Base-by-base conservation (phyloP, 2,329 filamentous ascomycete species). In the Didymella sp. region DNA sequence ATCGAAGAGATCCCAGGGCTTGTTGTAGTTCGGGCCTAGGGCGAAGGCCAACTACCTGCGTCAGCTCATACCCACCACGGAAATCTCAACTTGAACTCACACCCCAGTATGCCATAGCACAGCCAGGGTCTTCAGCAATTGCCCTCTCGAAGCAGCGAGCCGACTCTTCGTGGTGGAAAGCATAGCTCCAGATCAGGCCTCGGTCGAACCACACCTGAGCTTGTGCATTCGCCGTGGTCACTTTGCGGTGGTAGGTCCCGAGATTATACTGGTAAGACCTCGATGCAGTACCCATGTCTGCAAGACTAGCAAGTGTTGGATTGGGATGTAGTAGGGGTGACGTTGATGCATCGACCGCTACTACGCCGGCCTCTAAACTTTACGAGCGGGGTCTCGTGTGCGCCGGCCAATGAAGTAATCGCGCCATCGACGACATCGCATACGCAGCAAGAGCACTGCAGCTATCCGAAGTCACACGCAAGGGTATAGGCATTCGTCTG, bases 21-120 rank as follows among this genome's bases (percentile, higher is more conserved):
- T 91, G 77, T 93, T 91, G 73, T 90, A 89, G 68, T 94, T 92
- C 3, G 90, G 90, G 0, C 90, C 90, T 0, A 90, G 76, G 1
- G 87, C 80, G 70, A 89, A 92, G 0, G 90, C 87, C 4, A 67
- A 66, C 69, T 72, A 45, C n/a, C 31, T 11, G 11, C n/a, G 33
- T 67, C 53, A 89, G 75, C 30, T 45, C 35, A 9, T 42, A 43
- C 42, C 31, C 25, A 22, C 30, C 6, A 28, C 8, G 31, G 21
- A 3, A 1, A 15, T 22, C 38, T n/a, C n/a, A 42, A 4, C 35
- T 13, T n/a, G 24, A 25, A 66, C 70, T 50, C 44, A 73, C 66
- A 30, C 88, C 88, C 88, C 88, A 91, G 66, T 88, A 83, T 3
- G 85, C 87, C 79, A 90, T 85, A 27, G 83, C 81, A 55, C 85